Base-by-base conservation (phyloP, 768 basidiomycete species). In the Galerina marginata region DNA sequence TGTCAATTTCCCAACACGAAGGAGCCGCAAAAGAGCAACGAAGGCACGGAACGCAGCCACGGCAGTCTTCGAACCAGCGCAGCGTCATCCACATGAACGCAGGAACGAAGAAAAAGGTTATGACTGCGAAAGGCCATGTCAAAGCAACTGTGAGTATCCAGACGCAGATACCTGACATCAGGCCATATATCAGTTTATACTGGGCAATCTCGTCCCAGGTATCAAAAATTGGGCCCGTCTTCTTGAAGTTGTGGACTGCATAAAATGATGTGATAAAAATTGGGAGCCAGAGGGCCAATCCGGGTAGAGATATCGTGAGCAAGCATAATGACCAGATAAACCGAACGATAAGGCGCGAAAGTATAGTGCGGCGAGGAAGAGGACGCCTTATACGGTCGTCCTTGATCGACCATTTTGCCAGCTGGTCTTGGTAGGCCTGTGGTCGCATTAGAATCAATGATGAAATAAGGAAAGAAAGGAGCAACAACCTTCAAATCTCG, bases 191-290 rank as follows among this genome's bases (percentile, higher is more conserved):
- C 54, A 95, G 86, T 71, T 94, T 95, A 74, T 92, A 91, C 69
- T 95, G 91, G 10, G 93, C 91, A 63, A 95, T 92, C 71, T 95
- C 93, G 67, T 95, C 93, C 83, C 86, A 93, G 0, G 91, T 93
- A 69, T 95, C 91, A 78, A 89, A 91, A 39, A 91, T 82, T 0
- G 92, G 92, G 0, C 93, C 93, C 0, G 83, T 88, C 75, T 87
- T 89, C 74, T 90, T 92, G 80, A 91, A 91, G 63, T 87, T 86
- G 66, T 82, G 83, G 20, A 90, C 90, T 2, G 84, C 89, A 66
- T 85, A 82, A 64, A 86, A 84, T 1, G 92, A 90, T 16, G 87
- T 86, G 53, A 77, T 63, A 66, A 95, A 93, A 12, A 95, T 79
- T 1, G 94, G 95, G 5, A 86, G 58, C 95, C 95, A 95, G 43